phyloP scores from a whole-genome alignment of 164 flowering plant species.

The Vitis rupestris region DNA sequence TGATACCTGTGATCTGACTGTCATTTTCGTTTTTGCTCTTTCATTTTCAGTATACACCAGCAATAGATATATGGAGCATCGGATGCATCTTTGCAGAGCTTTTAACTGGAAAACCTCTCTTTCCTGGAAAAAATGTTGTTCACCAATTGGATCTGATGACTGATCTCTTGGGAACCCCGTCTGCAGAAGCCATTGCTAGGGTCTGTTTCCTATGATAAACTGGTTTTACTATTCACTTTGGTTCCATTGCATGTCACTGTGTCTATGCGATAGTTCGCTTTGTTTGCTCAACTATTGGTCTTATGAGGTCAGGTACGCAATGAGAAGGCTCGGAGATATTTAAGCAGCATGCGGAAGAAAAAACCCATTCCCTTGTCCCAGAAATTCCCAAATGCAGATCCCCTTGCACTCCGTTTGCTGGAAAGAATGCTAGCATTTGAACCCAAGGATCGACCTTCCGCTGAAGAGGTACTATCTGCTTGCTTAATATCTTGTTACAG shows the following conservation, averaged over 20 bases:
- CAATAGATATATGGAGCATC: slow-evolving; percentile 98
- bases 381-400: slow-evolving; percentile 92
- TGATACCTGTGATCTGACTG: no score
- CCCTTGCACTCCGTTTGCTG: slow-evolving; percentile 82
- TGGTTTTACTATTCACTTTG: neutral
- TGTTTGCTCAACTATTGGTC: neutral
- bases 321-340: slow-evolving; percentile 94
- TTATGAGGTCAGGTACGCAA: slow-evolving; percentile 69
- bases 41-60: slow-evolving; percentile 86
- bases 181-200: slow-evolving; percentile 87
- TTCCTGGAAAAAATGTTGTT: slow-evolving; percentile 98
- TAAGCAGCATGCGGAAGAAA: slow-evolving; percentile 92
- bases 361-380: slow-evolving; percentile 82
- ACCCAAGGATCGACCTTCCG: slow-evolving; percentile 89
- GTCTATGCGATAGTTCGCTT: neutral
- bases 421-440: slow-evolving; percentile 98
- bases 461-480: slow-evolving; percentile 74
- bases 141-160: slow-evolving; percentile 97
- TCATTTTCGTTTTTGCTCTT: neutral
- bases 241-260: neutral
- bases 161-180: slow-evolving; percentile 89
- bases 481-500: neutral
- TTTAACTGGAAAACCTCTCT: slow-evolving; percentile 93
- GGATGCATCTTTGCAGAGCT: slow-evolving; percentile 98
- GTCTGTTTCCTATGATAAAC: slow-evolving; percentile 34